These are phyloP conservation scores for Citrullus mucosospermus DNA, from an alignment of 306 rosid species.

Conservation along the genomic window DNA sequence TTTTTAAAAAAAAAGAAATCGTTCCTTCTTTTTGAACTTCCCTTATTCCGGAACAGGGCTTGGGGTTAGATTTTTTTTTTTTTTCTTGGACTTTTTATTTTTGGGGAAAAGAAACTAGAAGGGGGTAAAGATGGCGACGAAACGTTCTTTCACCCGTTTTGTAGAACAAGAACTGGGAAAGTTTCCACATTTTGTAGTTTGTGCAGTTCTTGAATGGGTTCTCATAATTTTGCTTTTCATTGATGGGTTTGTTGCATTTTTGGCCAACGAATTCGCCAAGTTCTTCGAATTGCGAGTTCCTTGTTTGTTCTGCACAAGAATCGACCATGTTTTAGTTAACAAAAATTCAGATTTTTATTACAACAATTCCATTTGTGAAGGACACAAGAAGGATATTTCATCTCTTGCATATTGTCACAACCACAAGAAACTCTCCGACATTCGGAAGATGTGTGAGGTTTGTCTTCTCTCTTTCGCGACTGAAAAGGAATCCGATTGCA, in stretches of 20 bases:
- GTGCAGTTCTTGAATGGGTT: conserved; percentile 66
- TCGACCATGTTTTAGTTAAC: conserved; percentile 49
- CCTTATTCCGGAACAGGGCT: background rate
- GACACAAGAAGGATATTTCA: conserved; percentile 64
- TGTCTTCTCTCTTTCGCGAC: conserved; percentile 84
- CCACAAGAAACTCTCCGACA: conserved; percentile 64
- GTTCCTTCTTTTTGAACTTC: no score
- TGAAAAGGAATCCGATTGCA: conserved; percentile 49
- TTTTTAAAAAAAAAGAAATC: no score
- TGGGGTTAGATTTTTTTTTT: background rate
- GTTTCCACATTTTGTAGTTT: conserved; percentile 54
- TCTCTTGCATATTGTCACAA: conserved; percentile 67
- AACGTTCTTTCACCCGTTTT: background rate
- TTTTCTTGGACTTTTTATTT: no score
- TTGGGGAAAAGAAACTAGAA: background rate
- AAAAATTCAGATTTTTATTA: conserved; percentile 43
- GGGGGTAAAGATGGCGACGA: background rate
- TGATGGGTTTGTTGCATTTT: conserved; percentile 58
- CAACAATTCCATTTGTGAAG: conserved; percentile 63
- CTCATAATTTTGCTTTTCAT: conserved; percentile 53
- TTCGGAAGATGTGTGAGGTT: conserved; percentile 67
- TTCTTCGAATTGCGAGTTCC: conserved; percentile 57
- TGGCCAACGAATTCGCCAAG: conserved; percentile 62
- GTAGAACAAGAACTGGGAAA: conserved; percentile 1
- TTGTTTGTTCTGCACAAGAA: conserved; percentile 66